Conservation (phyloP, 768 basidiomycete genomes). For the Auricularia cornea region DNA sequence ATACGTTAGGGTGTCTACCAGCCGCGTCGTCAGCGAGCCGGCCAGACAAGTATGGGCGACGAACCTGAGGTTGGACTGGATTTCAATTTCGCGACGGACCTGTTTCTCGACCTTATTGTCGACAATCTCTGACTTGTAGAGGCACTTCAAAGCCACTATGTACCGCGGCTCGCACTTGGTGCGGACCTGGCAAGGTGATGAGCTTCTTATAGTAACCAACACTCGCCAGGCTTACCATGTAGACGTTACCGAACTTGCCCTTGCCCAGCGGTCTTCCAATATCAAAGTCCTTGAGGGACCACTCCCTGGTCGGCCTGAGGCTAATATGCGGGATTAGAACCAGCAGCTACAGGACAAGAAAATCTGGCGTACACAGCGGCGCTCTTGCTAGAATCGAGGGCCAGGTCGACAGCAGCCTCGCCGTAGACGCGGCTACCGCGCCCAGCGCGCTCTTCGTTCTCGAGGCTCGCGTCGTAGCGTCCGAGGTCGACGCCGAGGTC, state of each 20-base stretch:
- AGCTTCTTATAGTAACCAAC: neutral
- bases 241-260: slow-evolving; percentile 69
- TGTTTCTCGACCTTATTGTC: slow-evolving; percentile 91
- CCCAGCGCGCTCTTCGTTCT: slow-evolving; percentile 70
- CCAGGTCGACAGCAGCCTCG: slow-evolving; percentile 71
- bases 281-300: slow-evolving; percentile 80
- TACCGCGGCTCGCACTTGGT: neutral
- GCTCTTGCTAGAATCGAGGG: slow-evolving; percentile 64
- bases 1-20: slow-evolving; percentile 77
- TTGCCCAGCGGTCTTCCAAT: slow-evolving; percentile 97
- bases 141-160: slow-evolving; percentile 48
- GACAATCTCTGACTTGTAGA: slow-evolving; percentile 95
- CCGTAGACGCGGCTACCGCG: slow-evolving; percentile 65
- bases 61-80: slow-evolving; percentile 80
- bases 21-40: neutral
- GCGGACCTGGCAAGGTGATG: neutral
- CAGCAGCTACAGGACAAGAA: slow-evolving; percentile 8
- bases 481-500: slow-evolving; percentile 58
- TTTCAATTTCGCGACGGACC: slow-evolving; percentile 94
- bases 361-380: slow-evolving; percentile 43
- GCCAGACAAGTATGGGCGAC: neutral
- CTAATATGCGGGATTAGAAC: slow-evolving; percentile 9
- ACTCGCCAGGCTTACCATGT: neutral
- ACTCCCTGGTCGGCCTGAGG: slow-evolving; percentile 68
- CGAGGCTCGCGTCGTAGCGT: slow-evolving; percentile 93